Conservation (phyloP, 2,329 filamentous ascomycete genomes). For the Pestalotiopsis sp. region DNA sequence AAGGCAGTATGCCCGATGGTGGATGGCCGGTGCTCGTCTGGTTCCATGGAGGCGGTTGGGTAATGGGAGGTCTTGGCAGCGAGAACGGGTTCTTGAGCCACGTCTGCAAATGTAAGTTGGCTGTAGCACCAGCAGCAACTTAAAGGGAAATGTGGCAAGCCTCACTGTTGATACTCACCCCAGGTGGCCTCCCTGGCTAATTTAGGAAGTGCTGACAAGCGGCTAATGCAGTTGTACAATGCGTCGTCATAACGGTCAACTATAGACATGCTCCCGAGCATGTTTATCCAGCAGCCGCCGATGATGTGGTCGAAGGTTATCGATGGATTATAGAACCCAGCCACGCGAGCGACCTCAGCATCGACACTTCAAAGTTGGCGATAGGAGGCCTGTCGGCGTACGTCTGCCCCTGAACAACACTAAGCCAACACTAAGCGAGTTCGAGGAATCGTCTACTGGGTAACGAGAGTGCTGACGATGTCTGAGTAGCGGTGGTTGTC, state of each 20-base stretch:
- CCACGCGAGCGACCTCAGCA: neutral
- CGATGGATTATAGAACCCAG: constrained; percentile 11
- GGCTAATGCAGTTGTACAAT: neutral
- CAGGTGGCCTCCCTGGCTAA: neutral
- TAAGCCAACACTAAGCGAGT: too few species aligned
- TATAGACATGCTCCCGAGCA: constrained; percentile 17
- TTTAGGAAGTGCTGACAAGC: neutral
- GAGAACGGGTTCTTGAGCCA: constrained; percentile 36
- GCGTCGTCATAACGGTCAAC: constrained; percentile 15
- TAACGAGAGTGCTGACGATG: neutral
- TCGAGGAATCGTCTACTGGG: neutral
- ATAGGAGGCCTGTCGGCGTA: constrained; percentile 16
- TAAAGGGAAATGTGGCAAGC: neutral
- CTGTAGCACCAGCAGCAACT: neutral
- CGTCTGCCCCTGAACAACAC: neutral
- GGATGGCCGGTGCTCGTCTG: constrained; percentile 41
- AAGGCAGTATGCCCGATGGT: constrained; percentile 19
- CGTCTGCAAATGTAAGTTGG: constrained; percentile 26
- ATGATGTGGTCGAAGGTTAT: constrained; percentile 13
- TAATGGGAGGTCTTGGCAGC: constrained; percentile 35
- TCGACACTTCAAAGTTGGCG: constrained; percentile 9
- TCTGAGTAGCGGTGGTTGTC: constrained; percentile 18
- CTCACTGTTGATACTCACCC: neutral
- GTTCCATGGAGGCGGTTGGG: constrained; percentile 44
- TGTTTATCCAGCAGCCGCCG: constrained; percentile 15